A percentile compares a stretch with the other conserved stretches of the same genome.
phyloP scores from a whole-genome alignment of 2,329 filamentous ascomycete genomes.

The Fusarium newnesense region DNA sequence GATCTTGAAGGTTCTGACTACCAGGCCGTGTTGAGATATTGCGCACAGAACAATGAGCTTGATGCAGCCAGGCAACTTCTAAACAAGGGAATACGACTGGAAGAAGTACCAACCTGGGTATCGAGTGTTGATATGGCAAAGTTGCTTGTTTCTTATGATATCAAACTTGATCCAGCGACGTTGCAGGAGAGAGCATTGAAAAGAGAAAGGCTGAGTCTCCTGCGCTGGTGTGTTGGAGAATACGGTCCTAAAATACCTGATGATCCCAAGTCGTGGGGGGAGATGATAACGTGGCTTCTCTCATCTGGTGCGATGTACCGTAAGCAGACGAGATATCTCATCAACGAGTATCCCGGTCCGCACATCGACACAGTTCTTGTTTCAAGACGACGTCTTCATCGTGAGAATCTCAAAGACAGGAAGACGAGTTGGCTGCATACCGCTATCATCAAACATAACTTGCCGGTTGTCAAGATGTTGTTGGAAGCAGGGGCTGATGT shows the following conservation, averaged over 20 bases:
- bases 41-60: neutral
- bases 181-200: neutral
- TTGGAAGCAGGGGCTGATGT: slow-evolving; percentile 6
- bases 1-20: neutral
- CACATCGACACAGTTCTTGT: slow-evolving; percentile 6
- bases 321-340: neutral
- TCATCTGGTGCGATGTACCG: neutral
- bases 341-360: slow-evolving; percentile 7
- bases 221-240: slow-evolving; percentile 13
- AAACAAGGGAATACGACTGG: neutral
- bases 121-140: neutral
- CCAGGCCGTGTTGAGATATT: neutral
- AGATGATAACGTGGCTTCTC: neutral
- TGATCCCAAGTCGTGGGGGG: neutral
- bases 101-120: neutral
- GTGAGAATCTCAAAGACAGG: fast-evolving
- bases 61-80: neutral
- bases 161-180: neutral
- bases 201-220: neutral
- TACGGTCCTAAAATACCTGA: neutral
- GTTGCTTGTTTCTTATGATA: neutral
- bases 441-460: neutral
- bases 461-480: neutral
- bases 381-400: fast-evolving
- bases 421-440: slow-evolving; percentile 15